These are phyloP conservation scores for Schizothecium vesticola DNA, from an alignment of 495 filamentous ascomycete genomes.

Conservation along the genomic window DNA sequence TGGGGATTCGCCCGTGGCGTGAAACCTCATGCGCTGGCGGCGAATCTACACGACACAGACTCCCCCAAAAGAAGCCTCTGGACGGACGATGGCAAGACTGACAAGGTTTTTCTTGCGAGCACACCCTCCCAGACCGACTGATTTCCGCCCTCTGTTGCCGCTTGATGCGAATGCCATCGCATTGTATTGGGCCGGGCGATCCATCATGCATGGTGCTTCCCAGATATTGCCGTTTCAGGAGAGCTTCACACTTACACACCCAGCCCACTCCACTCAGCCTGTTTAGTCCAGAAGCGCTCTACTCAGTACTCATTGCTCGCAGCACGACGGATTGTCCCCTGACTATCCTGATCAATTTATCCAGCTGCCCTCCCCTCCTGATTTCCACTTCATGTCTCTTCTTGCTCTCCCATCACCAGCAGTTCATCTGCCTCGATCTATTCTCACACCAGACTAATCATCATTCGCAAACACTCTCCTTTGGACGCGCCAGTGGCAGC, in stretches of 20 bases:
- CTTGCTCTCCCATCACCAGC: conserved; percentile 10
- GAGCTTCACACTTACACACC: conserved; percentile 21
- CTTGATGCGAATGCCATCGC: background rate
- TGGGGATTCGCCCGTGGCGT: background rate
- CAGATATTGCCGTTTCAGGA: conserved; percentile 22
- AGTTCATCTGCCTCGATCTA: conserved; percentile 12
- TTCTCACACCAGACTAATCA: conserved; percentile 8
- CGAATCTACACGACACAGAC: background rate
- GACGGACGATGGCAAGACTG: background rate
- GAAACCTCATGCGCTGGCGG: conserved; percentile 3
- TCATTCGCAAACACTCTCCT: conserved; percentile 15
- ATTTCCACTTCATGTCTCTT: conserved; percentile 17
- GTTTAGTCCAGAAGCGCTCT: background rate
- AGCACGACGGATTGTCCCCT: conserved; percentile 13
- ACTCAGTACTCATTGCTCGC: conserved; percentile 4
- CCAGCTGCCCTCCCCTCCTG: conserved; percentile 12
- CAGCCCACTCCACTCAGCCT: background rate
- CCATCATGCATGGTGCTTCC: conserved; percentile 17
- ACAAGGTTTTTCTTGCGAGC: background rate
- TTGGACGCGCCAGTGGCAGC: conserved; percentile 23
- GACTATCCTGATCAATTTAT: conserved; percentile 15
- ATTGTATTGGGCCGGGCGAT: conserved; percentile 15
- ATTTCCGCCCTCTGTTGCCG: background rate
- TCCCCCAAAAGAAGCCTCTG: background rate
- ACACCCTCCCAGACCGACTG: background rate